These are phyloP conservation scores for Magnaporthiopsis rhizophila DNA, from an alignment of 2,329 filamentous ascomycete genomes.

Conservation along the genomic window DNA sequence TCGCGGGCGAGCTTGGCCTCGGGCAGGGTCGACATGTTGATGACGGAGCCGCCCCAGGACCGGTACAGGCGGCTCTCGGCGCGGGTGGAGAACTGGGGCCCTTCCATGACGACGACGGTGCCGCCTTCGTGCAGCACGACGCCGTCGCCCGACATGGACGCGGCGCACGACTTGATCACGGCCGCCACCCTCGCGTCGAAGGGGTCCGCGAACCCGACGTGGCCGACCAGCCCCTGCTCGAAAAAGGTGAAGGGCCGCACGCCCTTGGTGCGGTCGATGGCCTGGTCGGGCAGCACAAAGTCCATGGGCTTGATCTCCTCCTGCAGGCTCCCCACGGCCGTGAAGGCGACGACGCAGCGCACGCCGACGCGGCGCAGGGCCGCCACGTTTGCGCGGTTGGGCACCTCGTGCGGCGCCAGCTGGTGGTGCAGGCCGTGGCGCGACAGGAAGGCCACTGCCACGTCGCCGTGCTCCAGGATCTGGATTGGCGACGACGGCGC, in stretches of 20 bases:
- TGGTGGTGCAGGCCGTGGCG: conserved; percentile 88
- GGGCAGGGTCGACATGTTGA: conserved; percentile 96
- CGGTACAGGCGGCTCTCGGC: conserved; percentile 96
- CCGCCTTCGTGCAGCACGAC: conserved; percentile 78
- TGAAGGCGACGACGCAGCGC: conserved; percentile 86
- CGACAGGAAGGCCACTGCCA: conserved; percentile 84
- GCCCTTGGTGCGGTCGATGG: conserved; percentile 96
- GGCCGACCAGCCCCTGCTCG: conserved; percentile 81
- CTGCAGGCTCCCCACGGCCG: conserved; percentile 83
- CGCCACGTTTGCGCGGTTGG: conserved; percentile 91
- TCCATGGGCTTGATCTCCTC: conserved; percentile 93
- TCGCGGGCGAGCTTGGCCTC: conserved; percentile 95
- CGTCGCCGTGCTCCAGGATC: conserved; percentile 79
- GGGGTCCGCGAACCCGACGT: conserved; percentile 92
- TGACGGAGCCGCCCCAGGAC: conserved; percentile 84
- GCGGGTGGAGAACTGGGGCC: conserved; percentile 95
- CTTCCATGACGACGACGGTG: conserved; percentile 92
- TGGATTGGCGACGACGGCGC: conserved; percentile 65
- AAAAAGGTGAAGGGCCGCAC: conserved; percentile 94
- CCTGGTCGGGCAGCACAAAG: conserved; percentile 92
- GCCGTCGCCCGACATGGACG: conserved; percentile 70
- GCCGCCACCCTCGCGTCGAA: conserved; percentile 74
- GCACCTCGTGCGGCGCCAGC: conserved; percentile 89
- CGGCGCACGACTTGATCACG: conserved; percentile 70
- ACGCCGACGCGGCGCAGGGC: conserved; percentile 88